These are phyloP conservation scores for Cercophora sp. DNA, from an alignment of 495 filamentous ascomycete species.

Conservation along the genomic window DNA sequence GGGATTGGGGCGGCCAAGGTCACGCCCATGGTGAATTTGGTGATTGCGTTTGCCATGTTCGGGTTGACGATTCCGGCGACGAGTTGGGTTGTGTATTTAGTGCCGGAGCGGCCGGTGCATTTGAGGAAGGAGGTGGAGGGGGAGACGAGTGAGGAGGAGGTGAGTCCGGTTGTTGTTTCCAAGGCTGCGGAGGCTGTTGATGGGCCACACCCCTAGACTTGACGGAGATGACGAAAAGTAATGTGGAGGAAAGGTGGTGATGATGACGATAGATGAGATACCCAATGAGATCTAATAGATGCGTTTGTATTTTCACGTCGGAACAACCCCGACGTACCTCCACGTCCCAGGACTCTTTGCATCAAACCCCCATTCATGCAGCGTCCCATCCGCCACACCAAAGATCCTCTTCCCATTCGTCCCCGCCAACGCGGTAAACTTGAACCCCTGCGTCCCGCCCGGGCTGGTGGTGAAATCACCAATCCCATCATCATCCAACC, in stretches of 20 bases:
- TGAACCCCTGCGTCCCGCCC: too few species aligned
- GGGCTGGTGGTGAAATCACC: too few species aligned
- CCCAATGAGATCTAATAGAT: too few species aligned
- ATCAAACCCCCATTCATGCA: too few species aligned
- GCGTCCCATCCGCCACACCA: too few species aligned
- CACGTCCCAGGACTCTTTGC: too few species aligned
- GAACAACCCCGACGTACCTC: too few species aligned
- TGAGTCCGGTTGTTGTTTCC: slow-evolving; percentile 4
- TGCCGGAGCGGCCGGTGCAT: slow-evolving; percentile 32
- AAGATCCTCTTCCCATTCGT: too few species aligned
- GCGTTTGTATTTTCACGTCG: too few species aligned
- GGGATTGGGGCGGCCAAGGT: slow-evolving; percentile 43
- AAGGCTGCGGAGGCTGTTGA: slow-evolving; percentile 15
- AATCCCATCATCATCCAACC: too few species aligned
- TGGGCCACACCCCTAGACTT: slow-evolving; percentile 13
- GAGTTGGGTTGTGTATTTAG: slow-evolving; percentile 30
- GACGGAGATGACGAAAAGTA: neutral
- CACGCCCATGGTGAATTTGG: slow-evolving; percentile 40
- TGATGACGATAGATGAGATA: neutral
- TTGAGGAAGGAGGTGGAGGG: slow-evolving; percentile 16
- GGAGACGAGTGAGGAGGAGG: slow-evolving; percentile 11
- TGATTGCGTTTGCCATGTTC: slow-evolving; percentile 42
- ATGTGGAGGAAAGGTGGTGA: neutral
- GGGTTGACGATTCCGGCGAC: slow-evolving; percentile 38
- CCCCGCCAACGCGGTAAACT: too few species aligned